Evolutionary conservation across 169 alveolate species (phyloP).

Genomic region (Cytauxzoon felis): DNA sequence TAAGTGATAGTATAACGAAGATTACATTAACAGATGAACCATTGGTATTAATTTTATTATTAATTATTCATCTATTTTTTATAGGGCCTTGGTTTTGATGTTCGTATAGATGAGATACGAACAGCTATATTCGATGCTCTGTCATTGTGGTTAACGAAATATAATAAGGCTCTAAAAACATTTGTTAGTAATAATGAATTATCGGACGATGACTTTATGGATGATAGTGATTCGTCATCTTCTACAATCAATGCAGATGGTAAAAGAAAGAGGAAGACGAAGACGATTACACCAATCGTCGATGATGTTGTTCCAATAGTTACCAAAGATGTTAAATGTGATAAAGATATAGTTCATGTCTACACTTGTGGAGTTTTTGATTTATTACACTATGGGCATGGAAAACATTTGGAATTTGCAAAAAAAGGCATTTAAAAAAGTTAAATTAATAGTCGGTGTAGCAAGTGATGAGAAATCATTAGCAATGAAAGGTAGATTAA

Average conservation of each 20-base stretch:
- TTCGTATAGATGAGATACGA: conserved; percentile 64
- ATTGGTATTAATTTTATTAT: conserved; percentile 29
- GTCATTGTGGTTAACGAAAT: conserved; percentile 58
- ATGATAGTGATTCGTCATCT: too few relatives aligned
- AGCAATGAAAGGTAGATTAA: conserved; percentile 87
- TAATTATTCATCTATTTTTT: background rate
- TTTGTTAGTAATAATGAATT: background rate
- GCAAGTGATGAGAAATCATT: conserved; percentile 91
- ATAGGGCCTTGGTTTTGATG: conserved; percentile 68
- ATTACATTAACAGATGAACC: conserved; percentile 83
- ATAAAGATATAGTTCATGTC: too few relatives aligned
- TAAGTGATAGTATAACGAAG: conserved; percentile 79
- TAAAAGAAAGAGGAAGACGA: too few relatives aligned
- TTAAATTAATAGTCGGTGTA: conserved; percentile 92
- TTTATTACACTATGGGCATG: conserved; percentile 94
- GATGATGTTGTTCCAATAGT: too few relatives aligned
- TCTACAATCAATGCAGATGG: too few relatives aligned
- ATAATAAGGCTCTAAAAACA: conserved; percentile 9
- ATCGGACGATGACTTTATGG: conserved; percentile 5
- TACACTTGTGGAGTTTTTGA: conserved; percentile 93
- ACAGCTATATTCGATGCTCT: conserved; percentile 53
- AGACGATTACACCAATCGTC: too few relatives aligned
- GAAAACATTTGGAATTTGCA: conserved; percentile 92
- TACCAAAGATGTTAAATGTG: too few relatives aligned
- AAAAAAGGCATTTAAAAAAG: conserved; percentile 88